A percentile compares a stretch with the other conserved stretches of the same genome.
Conservation (phyloP, 768 basidiomycete genomes). For the Trametes gibbosa region DNA sequence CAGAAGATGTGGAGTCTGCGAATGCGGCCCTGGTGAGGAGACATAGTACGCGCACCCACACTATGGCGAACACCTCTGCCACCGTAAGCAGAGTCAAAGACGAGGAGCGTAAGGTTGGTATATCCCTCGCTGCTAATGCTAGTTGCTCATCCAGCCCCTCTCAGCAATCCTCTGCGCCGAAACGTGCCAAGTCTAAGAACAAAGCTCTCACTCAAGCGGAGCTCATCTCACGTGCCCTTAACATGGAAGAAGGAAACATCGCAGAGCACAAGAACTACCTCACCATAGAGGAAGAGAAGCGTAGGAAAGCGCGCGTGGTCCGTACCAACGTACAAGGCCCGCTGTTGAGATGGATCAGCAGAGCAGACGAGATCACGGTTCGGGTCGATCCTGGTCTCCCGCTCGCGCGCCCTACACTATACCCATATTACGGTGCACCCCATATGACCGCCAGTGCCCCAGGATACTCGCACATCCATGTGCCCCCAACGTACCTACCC, state of each 20-base stretch:
- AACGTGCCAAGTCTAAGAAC: slow-evolving; percentile 53
- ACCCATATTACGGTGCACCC: not conserved
- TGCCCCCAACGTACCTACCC: not conserved
- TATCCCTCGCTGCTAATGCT: not conserved
- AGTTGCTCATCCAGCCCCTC: not conserved
- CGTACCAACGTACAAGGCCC: slow-evolving; percentile 64
- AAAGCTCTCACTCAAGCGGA: slow-evolving; percentile 75
- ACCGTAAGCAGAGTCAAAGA: slow-evolving; percentile 64
- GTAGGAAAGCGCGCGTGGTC: slow-evolving; percentile 61
- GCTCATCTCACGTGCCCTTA: slow-evolving; percentile 76
- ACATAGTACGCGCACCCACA: slow-evolving; percentile 66
- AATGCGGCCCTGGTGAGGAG: slow-evolving; percentile 29
- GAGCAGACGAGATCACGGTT: slow-evolving; percentile 54
- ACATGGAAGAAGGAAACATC: slow-evolving; percentile 85
- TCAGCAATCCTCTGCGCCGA: slow-evolving; percentile 46
- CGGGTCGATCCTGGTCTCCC: slow-evolving; percentile 36
- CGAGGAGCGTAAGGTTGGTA: slow-evolving; percentile 52
- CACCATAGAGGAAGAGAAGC: slow-evolving; percentile 76
- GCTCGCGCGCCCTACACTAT: not conserved
- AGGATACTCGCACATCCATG: not conserved
- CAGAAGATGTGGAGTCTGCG: not conserved
- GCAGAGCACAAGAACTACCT: slow-evolving; percentile 78
- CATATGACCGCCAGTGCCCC: not conserved
- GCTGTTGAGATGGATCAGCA: slow-evolving; percentile 69
- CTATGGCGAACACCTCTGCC: slow-evolving; percentile 67